These are phyloP conservation scores for Aeminium ludgeri DNA, from an alignment of 495 filamentous ascomycete species.

Conservation along the genomic window DNA sequence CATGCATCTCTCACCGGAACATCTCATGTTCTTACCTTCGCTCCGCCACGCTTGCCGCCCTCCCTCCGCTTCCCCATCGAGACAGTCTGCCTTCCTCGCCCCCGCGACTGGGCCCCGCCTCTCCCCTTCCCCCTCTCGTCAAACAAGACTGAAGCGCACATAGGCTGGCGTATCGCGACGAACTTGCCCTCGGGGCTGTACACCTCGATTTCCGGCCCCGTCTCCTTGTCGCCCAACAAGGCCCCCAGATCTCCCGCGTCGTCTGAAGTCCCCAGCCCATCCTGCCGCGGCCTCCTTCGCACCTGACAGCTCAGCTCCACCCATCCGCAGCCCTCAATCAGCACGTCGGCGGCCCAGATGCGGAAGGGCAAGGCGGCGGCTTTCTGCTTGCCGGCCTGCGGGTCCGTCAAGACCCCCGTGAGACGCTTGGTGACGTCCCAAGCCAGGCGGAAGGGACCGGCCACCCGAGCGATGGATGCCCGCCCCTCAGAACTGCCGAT, in stretches of 20 bases:
- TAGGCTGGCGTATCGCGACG: slow-evolving; percentile 47
- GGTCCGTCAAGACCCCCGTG: slow-evolving; percentile 40
- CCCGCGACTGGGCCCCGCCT: no score
- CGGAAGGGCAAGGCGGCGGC: slow-evolving; percentile 51
- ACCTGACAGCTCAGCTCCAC: slow-evolving; percentile 75
- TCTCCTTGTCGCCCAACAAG: slow-evolving; percentile 7
- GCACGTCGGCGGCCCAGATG: slow-evolving; percentile 61
- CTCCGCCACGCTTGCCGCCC: no score
- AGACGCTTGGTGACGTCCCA: slow-evolving; percentile 67
- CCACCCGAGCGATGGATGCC: slow-evolving; percentile 36
- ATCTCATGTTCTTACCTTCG: no score
- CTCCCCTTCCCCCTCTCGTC: no score
- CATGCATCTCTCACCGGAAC: no score
- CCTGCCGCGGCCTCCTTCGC: slow-evolving; percentile 27
- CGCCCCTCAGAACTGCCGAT: slow-evolving; percentile 43
- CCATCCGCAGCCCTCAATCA: slow-evolving; percentile 88
- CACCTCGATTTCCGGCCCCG: slow-evolving; percentile 60
- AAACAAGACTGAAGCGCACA: slow-evolving; percentile 27
- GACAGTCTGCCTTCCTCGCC: no score
- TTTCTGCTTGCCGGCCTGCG: slow-evolving; percentile 34
- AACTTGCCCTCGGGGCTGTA: slow-evolving; percentile 70
- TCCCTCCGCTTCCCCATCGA: no score
- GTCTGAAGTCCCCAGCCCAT: not conserved
- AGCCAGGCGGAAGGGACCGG: slow-evolving; percentile 55
- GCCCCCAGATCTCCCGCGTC: slow-evolving; percentile 5